phyloP scores from a whole-genome alignment of 2,329 filamentous ascomycete genomes.

The Calonectria ilicicola region DNA sequence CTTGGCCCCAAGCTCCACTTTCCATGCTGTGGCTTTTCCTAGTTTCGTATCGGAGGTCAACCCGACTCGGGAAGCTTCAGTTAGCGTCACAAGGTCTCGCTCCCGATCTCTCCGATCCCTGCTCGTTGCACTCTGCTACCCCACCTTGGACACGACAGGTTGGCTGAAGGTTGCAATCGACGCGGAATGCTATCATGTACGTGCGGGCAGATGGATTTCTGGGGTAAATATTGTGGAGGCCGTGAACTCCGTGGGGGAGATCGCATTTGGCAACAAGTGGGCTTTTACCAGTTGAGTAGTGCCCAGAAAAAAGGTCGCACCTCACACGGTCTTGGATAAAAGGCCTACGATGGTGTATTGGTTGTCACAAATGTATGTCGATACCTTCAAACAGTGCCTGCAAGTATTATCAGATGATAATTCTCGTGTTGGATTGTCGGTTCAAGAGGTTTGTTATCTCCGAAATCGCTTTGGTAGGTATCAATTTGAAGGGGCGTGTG shows the following conservation, averaged over 20 bases:
- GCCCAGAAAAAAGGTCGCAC: not conserved
- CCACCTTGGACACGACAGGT: not conserved
- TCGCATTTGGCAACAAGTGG: not conserved
- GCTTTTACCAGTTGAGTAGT: not conserved
- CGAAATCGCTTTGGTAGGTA: not conserved
- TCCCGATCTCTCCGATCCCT: constrained; percentile 1
- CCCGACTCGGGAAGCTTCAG: not conserved
- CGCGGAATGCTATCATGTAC: not conserved
- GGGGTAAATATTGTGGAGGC: not conserved
- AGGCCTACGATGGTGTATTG: not conserved
- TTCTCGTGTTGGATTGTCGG: not conserved
- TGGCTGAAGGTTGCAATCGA: not conserved
- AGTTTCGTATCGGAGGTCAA: constrained; percentile 3
- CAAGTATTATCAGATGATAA: not conserved
- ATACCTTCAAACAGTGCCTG: not conserved
- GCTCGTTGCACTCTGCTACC: not conserved
- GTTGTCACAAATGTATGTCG: not conserved
- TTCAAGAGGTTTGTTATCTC: not conserved
- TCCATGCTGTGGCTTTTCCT: not conserved
- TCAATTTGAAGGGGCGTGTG: not conserved
- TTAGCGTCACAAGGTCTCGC: not conserved
- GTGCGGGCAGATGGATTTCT: not conserved
- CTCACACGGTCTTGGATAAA: not conserved
- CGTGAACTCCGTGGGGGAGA: not conserved
- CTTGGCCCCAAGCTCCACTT: not conserved